phyloP scores from a whole-genome alignment of 306 rosid genomes.

The peach (Prunus persica) region Prunus_persica_NCBIv2 NC_034012.1:861001-861500 shows the following conservation, averaged over 20 bases:
- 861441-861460: background rate
- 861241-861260: too few species aligned
- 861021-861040: background rate
- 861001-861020: background rate
- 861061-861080: background rate
- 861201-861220: background rate
- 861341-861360: too few species aligned
- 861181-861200: background rate
- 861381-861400: background rate
- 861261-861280: too few species aligned
- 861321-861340: too few species aligned
- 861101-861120: background rate
- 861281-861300: too few species aligned
- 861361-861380: background rate
- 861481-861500: too few species aligned
- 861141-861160: background rate
- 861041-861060: background rate
- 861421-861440: background rate
- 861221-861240: too few species aligned
- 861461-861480: background rate
- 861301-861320: too few species aligned
- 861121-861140: background rate
- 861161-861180: conserved; percentile 7
- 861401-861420: background rate
- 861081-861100: background rate